Evolutionary conservation across 2,329 filamentous ascomycete genomes (phyloP), one percentile per base, ranked within the genome.

Genomic region (Mycocentrospora acerina): DNA sequence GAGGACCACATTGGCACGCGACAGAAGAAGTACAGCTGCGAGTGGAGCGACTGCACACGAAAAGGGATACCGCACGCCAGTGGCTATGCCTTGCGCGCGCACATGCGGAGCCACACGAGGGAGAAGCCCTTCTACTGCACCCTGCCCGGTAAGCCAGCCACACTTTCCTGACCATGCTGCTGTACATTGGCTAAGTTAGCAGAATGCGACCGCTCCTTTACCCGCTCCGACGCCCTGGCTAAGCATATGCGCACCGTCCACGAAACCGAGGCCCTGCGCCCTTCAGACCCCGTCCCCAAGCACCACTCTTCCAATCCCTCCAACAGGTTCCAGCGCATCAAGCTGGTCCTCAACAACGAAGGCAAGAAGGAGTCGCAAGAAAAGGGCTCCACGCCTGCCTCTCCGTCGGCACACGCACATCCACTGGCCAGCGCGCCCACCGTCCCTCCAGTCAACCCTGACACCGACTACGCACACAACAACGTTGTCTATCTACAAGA

Each of bases 221-320:
- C 93, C 2, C 80, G 93, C 51, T 96, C 91, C 16, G 93, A 98
- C 60, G 93, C 93, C 10, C 78, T 98, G 0, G 90, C 91, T 2
- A 98, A 98, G 69, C 93, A 98, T 66, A 97, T 97, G 89, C 86
- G 93, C 55, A 97, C 93, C 12, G 90, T 98, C 25, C 93, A 98
- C 73, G 93, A 98, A 67, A 96, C 91, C 3, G 93, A 98, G 71
- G 87, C 89, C 12, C 77, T 95, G 15, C 83, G 88, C n/a, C 86
- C 88, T 4, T 74, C 73, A 11, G 77, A 90, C 61, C 82, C 85
- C 2, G 80, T 88, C 10, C 82, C 85, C 15, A 86, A 88, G 64
- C 82, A 82, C 41, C 62, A 73, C 60, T 66, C 70, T 34, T 65
- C 67, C 22, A 69, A 74, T 51, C 65, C 72, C 6, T 67, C 69